Conservation (phyloP, 768 basidiomycete genomes). For the Clitopilus passeckerianus region DNA sequence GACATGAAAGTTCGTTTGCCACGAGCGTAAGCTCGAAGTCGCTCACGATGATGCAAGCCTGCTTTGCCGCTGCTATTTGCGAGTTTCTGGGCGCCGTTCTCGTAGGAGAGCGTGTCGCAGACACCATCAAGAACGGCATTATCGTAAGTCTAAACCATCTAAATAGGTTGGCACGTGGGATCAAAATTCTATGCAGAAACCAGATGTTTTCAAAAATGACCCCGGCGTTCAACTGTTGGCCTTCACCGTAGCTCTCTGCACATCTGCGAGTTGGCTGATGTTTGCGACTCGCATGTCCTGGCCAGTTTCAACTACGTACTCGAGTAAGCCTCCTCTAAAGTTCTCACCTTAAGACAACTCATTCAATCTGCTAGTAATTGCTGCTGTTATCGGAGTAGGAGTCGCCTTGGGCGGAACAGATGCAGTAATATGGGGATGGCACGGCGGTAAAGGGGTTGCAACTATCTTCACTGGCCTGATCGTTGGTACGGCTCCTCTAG, state of each 20-base stretch:
- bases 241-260: constrained; percentile 17
- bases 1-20: constrained; percentile 14
- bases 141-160: constrained; percentile 10
- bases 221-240: constrained; percentile 22
- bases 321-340: constrained; percentile 7
- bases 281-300: constrained; percentile 20
- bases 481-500: constrained; percentile 10
- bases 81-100: constrained; percentile 21
- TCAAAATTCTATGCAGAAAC: constrained; percentile 4
- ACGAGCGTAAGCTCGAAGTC: constrained; percentile 22
- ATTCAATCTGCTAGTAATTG: constrained; percentile 10
- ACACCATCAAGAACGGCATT: constrained; percentile 22
- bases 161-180: neutral
- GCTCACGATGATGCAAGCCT: constrained; percentile 18
- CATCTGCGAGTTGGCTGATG: constrained; percentile 19
- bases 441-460: constrained; percentile 19
- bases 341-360: neutral
- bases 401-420: constrained; percentile 18
- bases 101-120: constrained; percentile 22
- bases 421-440: constrained; percentile 21
- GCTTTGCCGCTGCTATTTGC: constrained; percentile 18
- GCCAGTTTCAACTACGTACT: constrained; percentile 23
- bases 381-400: constrained; percentile 20
- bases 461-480: constrained; percentile 21
- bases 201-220: constrained; percentile 17